A percentile compares a stretch with the other conserved stretches of the same genome.
These are phyloP conservation scores for Dioszegia aurantiaca DNA, from an alignment of 768 basidiomycete genomes.

Conservation along the genomic window DNA sequence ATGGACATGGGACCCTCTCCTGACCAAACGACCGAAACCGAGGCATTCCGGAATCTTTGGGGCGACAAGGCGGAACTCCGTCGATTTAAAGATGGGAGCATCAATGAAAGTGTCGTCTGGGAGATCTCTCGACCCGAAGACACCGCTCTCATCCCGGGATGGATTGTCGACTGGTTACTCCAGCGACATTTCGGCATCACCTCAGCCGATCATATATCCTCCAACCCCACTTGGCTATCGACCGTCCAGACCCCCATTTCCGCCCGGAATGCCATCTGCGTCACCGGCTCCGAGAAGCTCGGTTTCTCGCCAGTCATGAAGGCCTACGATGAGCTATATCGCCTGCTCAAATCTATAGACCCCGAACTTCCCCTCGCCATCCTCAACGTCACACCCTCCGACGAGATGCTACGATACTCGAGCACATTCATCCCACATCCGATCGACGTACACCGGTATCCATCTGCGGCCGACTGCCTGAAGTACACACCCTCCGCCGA, in stretches of 20 bases:
- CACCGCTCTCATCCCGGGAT: constrained; percentile 69
- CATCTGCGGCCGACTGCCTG: constrained; percentile 56
- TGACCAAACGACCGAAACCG: constrained; percentile 52
- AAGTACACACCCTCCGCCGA: constrained; percentile 69
- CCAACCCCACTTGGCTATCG: constrained; percentile 30
- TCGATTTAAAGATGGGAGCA: constrained; percentile 92
- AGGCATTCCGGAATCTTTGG: constrained; percentile 80
- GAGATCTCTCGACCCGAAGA: constrained; percentile 75
- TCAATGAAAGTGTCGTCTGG: constrained; percentile 95
- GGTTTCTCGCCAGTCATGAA: constrained; percentile 59
- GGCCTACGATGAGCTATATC: constrained; percentile 77
- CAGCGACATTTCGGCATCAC: constrained; percentile 69
- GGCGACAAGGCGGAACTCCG: constrained; percentile 86
- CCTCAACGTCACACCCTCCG: constrained; percentile 69
- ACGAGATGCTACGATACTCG: constrained; percentile 76
- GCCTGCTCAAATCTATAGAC: constrained; percentile 69
- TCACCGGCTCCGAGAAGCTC: constrained; percentile 50
- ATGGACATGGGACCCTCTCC: constrained; percentile 89
- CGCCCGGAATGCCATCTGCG: constrained; percentile 48
- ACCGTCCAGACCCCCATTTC: constrained; percentile 49
- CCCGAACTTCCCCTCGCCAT: constrained; percentile 71
- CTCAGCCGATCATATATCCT: constrained; percentile 27
- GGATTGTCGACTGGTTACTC: constrained; percentile 73
- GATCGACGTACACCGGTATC: constrained; percentile 59
- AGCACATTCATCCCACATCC: constrained; percentile 75